These are phyloP conservation scores for Paramarasmius palmivorus DNA, from an alignment of 1,284 basidiomycete species.

Conservation along the genomic window DNA sequence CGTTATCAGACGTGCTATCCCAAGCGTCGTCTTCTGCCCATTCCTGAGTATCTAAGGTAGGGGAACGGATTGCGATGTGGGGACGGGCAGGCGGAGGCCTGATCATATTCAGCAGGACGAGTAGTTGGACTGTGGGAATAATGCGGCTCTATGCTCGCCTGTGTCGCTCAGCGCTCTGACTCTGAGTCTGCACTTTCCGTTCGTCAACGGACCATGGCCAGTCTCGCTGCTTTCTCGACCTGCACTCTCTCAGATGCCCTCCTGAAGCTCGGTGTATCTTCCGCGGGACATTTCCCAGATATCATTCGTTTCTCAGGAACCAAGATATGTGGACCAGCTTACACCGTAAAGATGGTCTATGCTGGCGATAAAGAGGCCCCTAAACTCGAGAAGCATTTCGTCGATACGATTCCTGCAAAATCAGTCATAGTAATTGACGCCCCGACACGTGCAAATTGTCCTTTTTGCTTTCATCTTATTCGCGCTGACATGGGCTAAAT, in stretches of 20 bases:
- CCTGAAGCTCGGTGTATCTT: slow-evolving; percentile 74
- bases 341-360: slow-evolving; percentile 88
- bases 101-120: slow-evolving; percentile 50
- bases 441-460: slow-evolving; percentile 57
- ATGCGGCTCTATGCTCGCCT: not conserved
- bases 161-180: not conserved
- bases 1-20: slow-evolving; percentile 86
- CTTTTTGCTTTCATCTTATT: slow-evolving; percentile 10
- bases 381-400: slow-evolving; percentile 76
- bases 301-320: slow-evolving; percentile 50
- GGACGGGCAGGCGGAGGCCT: slow-evolving; percentile 76
- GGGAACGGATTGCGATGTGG: slow-evolving; percentile 66
- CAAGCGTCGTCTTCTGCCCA: slow-evolving; percentile 89
- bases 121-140: slow-evolving; percentile 16
- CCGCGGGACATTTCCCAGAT: slow-evolving; percentile 85
- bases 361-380: slow-evolving; percentile 64
- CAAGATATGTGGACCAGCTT: slow-evolving; percentile 75
- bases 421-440: slow-evolving; percentile 79
- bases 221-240: slow-evolving; percentile 50
- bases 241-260: slow-evolving; percentile 93
- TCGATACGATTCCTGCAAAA: slow-evolving; percentile 73
- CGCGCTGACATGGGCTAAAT: slow-evolving; percentile 14
- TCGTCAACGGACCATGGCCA: not conserved
- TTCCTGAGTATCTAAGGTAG: slow-evolving; percentile 50
- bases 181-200: too few relatives aligned